These are phyloP conservation scores for Dioscorea zingiberensis DNA, from an alignment of 106 monocot genomes.

Conservation along the genomic window DNA sequence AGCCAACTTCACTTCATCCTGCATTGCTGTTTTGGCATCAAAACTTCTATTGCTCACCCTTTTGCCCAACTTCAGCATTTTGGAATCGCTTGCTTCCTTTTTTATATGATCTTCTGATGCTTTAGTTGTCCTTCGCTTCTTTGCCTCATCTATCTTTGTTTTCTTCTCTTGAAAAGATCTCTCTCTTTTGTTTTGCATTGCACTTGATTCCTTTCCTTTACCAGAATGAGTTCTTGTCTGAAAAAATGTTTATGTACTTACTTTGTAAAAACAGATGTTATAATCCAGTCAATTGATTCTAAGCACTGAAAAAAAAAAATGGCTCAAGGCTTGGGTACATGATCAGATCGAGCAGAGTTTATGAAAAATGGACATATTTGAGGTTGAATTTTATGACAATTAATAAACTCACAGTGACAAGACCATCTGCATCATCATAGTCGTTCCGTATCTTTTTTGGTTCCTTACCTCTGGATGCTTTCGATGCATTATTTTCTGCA, in stretches of 20 bases:
- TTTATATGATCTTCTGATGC: neutral
- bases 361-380: no score
- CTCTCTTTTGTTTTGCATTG: neutral
- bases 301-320: no score
- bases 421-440: no score
- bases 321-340: no score
- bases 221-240: neutral
- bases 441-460: no score
- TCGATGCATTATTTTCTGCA: no score
- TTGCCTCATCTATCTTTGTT: neutral
- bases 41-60: neutral
- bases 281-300: no score
- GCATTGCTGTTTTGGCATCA: neutral
- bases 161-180: slow-evolving; percentile 1
- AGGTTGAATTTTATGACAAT: no score
- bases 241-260: neutral
- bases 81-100: neutral
- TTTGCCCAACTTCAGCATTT: neutral
- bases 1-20: neutral
- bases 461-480: no score
- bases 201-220: slow-evolving; percentile 2
- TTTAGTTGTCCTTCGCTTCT: neutral
- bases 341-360: no score
- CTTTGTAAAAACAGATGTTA: no score
- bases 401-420: no score